Base-by-base conservation (phyloP, 192 early-diverging fungal species). In the Coemansia sp. region DNA sequence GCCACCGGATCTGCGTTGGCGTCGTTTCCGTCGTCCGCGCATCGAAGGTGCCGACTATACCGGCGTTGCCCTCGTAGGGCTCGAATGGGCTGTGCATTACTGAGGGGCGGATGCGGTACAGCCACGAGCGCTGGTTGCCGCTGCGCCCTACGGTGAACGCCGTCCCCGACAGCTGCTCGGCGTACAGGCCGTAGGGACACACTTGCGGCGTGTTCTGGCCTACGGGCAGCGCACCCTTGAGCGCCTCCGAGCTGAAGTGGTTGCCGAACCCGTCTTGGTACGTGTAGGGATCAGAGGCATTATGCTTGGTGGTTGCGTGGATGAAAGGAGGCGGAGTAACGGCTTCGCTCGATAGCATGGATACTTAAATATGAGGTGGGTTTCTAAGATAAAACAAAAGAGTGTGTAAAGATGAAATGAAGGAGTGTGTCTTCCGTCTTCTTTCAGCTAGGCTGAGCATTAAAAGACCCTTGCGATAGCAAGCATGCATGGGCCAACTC, bases 41-140 rank as follows among this genome's bases (percentile, higher is more conserved):
- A 27, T 81, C 73, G 70, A 92, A 95, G 54, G 87, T 83, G 66
- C 87, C 84, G 24, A 90, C 81, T 6, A 94, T 66, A 41, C 50
- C 62, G 3, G 45, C 14, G 34, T 48, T 63, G 24, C 24, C 1
- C 24, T 27, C 24, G 66, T 74, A 73, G 21, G 64, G 67, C 63
- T 74, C 69, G 71, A 90, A 95, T 2, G 94, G 94, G 3, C 68
- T 73, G 62, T 98, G 97, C 63, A 87, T 84, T 27, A 93, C 94
- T 0, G 95, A 94, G 16, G 97, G 95, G 31, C 88, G 92, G 74
- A 99, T 93, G 68, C 97, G 93, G 78, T 99, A 99, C 36, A 99
- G 77, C 97, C 97, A 99, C 81, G 87, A 89, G 68, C 90, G 84
- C 73, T 91, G 89, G 85, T 97, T 95, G 65, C 92, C 84, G 48